Evolutionary conservation across 108 stramenopile genomes (phyloP).

Genomic region (Cyclotella kingstonii): DNA sequence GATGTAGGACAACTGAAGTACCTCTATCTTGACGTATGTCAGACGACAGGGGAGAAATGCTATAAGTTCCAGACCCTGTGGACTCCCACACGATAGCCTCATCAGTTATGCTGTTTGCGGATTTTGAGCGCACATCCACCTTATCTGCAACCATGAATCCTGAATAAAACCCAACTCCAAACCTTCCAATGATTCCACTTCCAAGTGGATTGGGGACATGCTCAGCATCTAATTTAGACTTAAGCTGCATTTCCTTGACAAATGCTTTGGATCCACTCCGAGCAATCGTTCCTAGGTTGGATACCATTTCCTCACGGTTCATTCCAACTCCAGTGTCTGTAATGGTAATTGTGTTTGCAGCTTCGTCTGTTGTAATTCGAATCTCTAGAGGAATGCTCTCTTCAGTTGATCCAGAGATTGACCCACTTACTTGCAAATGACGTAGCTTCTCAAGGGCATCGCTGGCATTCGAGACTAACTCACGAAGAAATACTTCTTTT

Average conservation of each 20-base stretch:
- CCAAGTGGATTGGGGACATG: conserved; percentile 40
- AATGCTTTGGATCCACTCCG: conserved; percentile 93
- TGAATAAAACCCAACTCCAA: conserved; percentile 98
- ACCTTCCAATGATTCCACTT: conserved; percentile 92
- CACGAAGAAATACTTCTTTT: conserved; percentile 98
- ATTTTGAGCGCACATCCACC: conserved; percentile 85
- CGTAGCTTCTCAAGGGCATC: conserved; percentile 97
- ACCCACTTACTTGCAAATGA: conserved; percentile 70
- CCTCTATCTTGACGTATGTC: conserved; percentile 88
- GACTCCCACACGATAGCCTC: conserved; percentile 76
- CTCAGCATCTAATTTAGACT: conserved; percentile 37
- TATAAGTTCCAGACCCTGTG: conserved; percentile 85
- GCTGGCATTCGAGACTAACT: conserved; percentile 94
- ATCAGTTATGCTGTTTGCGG: conserved; percentile 21
- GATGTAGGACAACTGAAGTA: conserved; percentile 82
- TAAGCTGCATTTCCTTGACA: conserved; percentile 67
- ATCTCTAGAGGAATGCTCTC: conserved; percentile 75
- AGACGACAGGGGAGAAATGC: conserved; percentile 53
- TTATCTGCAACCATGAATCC: conserved; percentile 95
- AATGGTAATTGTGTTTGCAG: conserved; percentile 87
- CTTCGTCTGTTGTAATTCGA: conserved; percentile 80
- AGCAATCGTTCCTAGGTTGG: conserved; percentile 97
- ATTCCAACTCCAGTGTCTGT: conserved; percentile 96
- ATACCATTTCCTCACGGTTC: conserved; percentile 84
- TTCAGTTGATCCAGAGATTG: conserved; percentile 3